Evolutionary conservation across 192 early-diverging fungal species (phyloP), one percentile per base, ranked within the genome.

Genomic region (Entomortierella beljakovae): DNA sequence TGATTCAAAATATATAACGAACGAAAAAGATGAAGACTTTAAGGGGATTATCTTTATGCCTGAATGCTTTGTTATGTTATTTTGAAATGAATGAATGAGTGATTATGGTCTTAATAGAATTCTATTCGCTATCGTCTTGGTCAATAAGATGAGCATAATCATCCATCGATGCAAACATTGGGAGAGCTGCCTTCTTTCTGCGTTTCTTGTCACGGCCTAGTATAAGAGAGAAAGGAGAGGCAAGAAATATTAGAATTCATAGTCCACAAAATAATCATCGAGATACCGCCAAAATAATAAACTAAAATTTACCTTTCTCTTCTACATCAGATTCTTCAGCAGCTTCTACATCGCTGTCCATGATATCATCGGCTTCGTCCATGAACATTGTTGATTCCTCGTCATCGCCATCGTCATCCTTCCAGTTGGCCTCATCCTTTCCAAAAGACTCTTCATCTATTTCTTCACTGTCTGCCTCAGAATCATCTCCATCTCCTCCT

Each of bases 131-230:
- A 43, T 77, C 74, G 25, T 69, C 74, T 35, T 77, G 74, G 6
- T 77, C 74, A 49, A 77, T 68, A 25, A 77, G 74, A 48, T 77
- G 74, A 6, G 88, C 90, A 80, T 92, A 92, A 54, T 92, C 91
- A 57, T 92, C 91, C 70, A 86, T 87, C n/a, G 89, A 88, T 25
- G 85, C 91, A 71, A 92, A 90, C 48, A 88, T 83, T n/a, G 91
- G 91, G 61, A 91, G 51, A 63, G 83, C 85, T 31, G 66, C 77
- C 60, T 84, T 83, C 83, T 89, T 84, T 61, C 70, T 61, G 29
- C 83, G 86, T 63, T 83, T 85, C 81, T 87, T 88, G 59, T 88
- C 64, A 42, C 64, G 65, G 23, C 52, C 73, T 75, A 63, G 34
- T 50, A 7, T 34, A 16, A 33, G 15, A 11, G 22, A 53, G 59